These are phyloP conservation scores for Kluyveromyces nonfermentans DNA, from an alignment of 805 yeast species.

Conservation along the genomic window DNA sequence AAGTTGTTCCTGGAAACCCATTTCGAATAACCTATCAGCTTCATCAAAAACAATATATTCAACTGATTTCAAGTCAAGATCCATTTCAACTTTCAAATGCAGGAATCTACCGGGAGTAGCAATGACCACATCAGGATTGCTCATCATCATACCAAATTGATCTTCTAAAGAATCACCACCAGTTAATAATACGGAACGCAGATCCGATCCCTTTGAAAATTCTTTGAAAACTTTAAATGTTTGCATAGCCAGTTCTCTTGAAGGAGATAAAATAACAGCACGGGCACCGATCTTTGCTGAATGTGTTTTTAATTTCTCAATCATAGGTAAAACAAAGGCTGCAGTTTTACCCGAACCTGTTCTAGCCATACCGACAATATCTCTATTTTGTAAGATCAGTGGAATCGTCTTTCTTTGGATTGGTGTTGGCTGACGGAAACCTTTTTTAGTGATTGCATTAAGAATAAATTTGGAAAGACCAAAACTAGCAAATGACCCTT, in stretches of 20 bases:
- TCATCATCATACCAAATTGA: slow-evolving; percentile 86
- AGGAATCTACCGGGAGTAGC: slow-evolving; percentile 98
- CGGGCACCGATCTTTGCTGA: slow-evolving; percentile 82
- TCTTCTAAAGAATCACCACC: slow-evolving; percentile 99
- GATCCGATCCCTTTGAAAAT: slow-evolving; percentile 72
- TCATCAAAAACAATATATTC: slow-evolving; percentile 94
- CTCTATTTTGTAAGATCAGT: slow-evolving; percentile 72
- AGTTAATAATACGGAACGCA: slow-evolving; percentile 70
- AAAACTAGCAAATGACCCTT: slow-evolving; percentile 82
- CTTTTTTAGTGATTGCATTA: slow-evolving; percentile 67
- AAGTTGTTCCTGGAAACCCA: slow-evolving; percentile 92
- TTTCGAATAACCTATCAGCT: slow-evolving; percentile 92
- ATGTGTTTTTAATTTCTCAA: slow-evolving; percentile 76
- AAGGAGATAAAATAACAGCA: slow-evolving; percentile 84
- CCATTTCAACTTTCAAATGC: slow-evolving; percentile 95
- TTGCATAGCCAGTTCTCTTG: slow-evolving; percentile 93
- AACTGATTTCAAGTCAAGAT: slow-evolving; percentile 66
- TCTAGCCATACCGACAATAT: slow-evolving; percentile 98
- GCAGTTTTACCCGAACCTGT: slow-evolving; percentile 99
- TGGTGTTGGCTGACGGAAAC: slow-evolving; percentile 93
- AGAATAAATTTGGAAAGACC: slow-evolving; percentile 71
- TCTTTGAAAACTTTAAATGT: slow-evolving; percentile 85
- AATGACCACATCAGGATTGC: slow-evolving; percentile 86
- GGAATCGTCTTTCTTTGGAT: slow-evolving; percentile 96
- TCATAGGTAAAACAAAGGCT: slow-evolving; percentile 84